Base-by-base conservation (phyloP, 2,329 filamentous ascomycete genomes). In the Cryphonectria parasitica region DNA sequence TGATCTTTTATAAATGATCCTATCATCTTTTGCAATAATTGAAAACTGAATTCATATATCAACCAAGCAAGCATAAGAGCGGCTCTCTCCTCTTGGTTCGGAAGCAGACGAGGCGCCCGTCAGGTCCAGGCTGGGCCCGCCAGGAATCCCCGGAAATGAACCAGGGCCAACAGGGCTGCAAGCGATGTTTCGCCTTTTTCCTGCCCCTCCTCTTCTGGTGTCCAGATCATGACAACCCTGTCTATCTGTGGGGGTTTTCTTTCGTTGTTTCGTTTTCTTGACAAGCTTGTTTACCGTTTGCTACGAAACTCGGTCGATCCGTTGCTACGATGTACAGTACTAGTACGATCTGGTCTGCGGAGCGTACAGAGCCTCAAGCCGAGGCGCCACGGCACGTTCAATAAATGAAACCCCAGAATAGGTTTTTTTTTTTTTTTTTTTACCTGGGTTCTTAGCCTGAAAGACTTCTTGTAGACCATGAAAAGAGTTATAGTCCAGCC, bases 161-260 rank as follows among this genome's bases (percentile, higher is more conserved):
- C 68, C 3, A 72, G 70, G 70, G 49, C 61, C 63, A 43, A 49
- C 64, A 25, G 70, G 63, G 45, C 65, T n/a, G 49, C 64, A 67
- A 68, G 70, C 70, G 70, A 72, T 19, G 70, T 72, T 72, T 72
- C 70, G 65, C 64, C 34, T 25, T 61, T 39, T 64, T 66, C 31
- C 31, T 64, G 49, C 11, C 67, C 41, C 64, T 13, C 58, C 45
- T 19, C 19, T 62, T 67, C 58, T 69, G 63, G 56, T 63, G 69
- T 56, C 66, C 17, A 11, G 28, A 49, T 52, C 31, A 19, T 41
- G 56, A 56, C 36, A 60, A 19, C 39, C 61, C 15, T 25, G n/a
- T 45, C 60, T 64, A n/a, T 3, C 36, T 19, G 36, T 64, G 34
- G 31, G 36, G 11, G 36, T 39, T 39, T 39, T 10, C 13, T 39